These are phyloP conservation scores for Harringtonia lauricola DNA, from an alignment of 2,329 filamentous ascomycete genomes.

Conservation along the genomic window DNA sequence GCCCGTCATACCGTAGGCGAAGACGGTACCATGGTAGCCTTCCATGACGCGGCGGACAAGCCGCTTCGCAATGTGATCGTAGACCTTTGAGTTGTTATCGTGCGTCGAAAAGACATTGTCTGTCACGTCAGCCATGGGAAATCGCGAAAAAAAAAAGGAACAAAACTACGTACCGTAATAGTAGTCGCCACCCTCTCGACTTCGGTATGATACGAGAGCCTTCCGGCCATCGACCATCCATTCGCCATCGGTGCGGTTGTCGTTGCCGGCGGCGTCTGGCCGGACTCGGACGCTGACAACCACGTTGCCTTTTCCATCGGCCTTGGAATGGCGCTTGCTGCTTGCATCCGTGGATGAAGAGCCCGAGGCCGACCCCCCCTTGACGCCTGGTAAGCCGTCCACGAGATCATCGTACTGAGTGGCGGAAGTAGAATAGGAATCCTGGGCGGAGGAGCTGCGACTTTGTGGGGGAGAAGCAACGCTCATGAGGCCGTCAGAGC, in stretches of 20 bases:
- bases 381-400: slow-evolving; percentile 33
- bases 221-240: slow-evolving; percentile 86
- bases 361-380: slow-evolving; percentile 15
- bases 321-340: slow-evolving; percentile 40
- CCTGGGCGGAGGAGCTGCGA: slow-evolving; percentile 82
- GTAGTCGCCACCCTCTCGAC: slow-evolving; percentile 87
- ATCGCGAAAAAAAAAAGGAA: slow-evolving; percentile 1
- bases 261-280: slow-evolving; percentile 61
- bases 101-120: slow-evolving; percentile 95
- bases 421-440: slow-evolving; percentile 81
- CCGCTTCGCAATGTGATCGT: slow-evolving; percentile 87
- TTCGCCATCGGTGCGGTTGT: slow-evolving; percentile 59
- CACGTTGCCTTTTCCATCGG: slow-evolving; percentile 84
- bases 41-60: slow-evolving; percentile 96
- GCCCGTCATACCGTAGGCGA: slow-evolving; percentile 98
- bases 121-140: slow-evolving; percentile 23
- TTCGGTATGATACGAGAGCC: slow-evolving; percentile 71
- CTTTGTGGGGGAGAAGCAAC: slow-evolving; percentile 78
- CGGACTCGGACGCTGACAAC: slow-evolving; percentile 89
- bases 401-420: slow-evolving; percentile 77
- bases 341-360: slow-evolving; percentile 9
- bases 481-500: slow-evolving; percentile 65
- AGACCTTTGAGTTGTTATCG: slow-evolving; percentile 90
- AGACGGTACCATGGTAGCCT: slow-evolving; percentile 95
- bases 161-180: slow-evolving; percentile 83